These are phyloP conservation scores for Fusarium graminum DNA, from an alignment of 2,329 filamentous ascomycete genomes.

Conservation along the genomic window DNA sequence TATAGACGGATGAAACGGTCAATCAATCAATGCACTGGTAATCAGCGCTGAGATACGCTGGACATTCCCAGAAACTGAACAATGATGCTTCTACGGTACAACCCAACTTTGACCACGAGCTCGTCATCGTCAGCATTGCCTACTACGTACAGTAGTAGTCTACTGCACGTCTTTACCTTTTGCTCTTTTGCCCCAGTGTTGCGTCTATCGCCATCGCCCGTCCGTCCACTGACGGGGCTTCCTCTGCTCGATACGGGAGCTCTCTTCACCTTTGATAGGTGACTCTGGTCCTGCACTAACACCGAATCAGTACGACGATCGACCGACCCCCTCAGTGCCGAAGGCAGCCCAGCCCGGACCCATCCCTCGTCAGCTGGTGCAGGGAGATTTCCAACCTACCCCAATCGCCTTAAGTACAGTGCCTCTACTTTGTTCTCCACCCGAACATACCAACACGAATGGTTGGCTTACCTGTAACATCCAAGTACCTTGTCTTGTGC, in stretches of 20 bases:
- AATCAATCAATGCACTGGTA: constrained; percentile 1
- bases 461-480: constrained; percentile 6
- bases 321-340: constrained; percentile 43
- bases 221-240: constrained; percentile 26
- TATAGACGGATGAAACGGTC: too few species aligned
- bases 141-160: neutral
- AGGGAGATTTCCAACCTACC: constrained; percentile 32
- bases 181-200: constrained; percentile 33
- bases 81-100: constrained; percentile 8
- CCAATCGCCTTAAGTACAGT: constrained; percentile 24
- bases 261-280: constrained; percentile 38
- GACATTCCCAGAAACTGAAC: constrained; percentile 12
- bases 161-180: constrained; percentile 29
- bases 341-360: constrained; percentile 40
- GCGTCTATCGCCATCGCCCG: constrained; percentile 44
- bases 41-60: constrained; percentile 13
- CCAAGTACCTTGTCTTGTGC: constrained; percentile 22
- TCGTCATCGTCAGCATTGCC: constrained; percentile 38
- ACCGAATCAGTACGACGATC: constrained; percentile 42
- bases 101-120: constrained; percentile 8
- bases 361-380: constrained; percentile 46
- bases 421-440: constrained; percentile 18
- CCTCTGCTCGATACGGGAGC: constrained; percentile 12
- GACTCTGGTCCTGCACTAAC: constrained; percentile 33
- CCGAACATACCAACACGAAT: neutral